Evolutionary conservation across 352 stramenopile species (phyloP).

Genomic region (Globisporangium paddicum): DNA sequence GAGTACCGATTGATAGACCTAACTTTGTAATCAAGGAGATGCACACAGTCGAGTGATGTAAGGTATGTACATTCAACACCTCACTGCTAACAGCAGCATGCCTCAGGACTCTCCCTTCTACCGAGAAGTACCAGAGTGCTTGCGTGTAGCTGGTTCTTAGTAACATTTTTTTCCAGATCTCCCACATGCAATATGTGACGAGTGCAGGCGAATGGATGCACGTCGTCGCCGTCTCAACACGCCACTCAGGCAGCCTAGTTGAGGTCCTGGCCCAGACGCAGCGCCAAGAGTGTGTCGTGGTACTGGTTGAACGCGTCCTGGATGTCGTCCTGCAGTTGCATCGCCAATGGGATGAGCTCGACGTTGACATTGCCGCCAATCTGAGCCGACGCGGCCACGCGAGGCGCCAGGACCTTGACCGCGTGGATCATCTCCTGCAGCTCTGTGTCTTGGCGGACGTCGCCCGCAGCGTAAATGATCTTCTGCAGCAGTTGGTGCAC

Average conservation of each 20-base stretch:
- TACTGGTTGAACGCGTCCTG: slow-evolving; percentile 90
- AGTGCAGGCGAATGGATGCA: background rate
- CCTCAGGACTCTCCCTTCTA: background rate
- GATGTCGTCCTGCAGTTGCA: slow-evolving; percentile 90
- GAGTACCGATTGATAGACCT: background rate
- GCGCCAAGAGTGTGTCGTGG: slow-evolving; percentile 84
- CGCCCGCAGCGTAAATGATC: slow-evolving; percentile 83
- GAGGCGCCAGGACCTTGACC: slow-evolving; percentile 83
- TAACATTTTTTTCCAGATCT: slow-evolving; percentile 1
- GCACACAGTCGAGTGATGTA: too few relatives aligned
- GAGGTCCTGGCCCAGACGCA: slow-evolving; percentile 81
- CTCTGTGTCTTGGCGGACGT: slow-evolving; percentile 85
- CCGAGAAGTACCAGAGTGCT: background rate
- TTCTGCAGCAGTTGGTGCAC: slow-evolving; percentile 87
- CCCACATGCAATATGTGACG: slow-evolving; percentile 2
- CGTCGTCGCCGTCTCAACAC: background rate
- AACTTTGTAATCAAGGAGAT: too few relatives aligned
- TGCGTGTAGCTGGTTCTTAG: background rate
- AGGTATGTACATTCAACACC: slow-evolving; percentile 14
- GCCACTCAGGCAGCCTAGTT: slow-evolving; percentile 29
- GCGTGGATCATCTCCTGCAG: slow-evolving; percentile 90
- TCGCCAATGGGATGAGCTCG: slow-evolving; percentile 82
- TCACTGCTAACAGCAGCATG: background rate
- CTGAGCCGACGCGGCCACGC: slow-evolving; percentile 77
- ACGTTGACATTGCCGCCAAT: slow-evolving; percentile 87